These are phyloP conservation scores for Cupressus sempervirens DNA, from an alignment of 75 land plant species.

Conservation along the genomic window DNA sequence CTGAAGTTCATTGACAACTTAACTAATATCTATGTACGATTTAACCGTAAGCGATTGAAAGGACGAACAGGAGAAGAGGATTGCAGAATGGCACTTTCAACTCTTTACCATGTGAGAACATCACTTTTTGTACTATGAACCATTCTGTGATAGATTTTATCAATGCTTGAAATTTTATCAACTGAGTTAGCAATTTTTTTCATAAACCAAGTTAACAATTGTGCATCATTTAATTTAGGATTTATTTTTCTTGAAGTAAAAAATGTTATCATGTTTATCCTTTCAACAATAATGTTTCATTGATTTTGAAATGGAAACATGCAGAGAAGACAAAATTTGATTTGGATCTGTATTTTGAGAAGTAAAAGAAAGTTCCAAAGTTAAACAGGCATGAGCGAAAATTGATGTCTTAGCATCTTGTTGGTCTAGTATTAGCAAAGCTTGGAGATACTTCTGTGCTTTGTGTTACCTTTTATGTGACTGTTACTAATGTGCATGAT, in stretches of 20 bases:
- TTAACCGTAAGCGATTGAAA: slow-evolving; percentile 95
- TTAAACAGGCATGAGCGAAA: background rate
- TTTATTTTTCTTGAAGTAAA: background rate
- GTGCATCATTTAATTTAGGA: background rate
- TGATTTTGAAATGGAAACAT: background rate
- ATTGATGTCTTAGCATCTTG: background rate
- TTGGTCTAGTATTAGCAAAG: background rate
- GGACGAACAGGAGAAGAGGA: slow-evolving; percentile 95
- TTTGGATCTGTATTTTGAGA: background rate
- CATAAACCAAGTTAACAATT: background rate
- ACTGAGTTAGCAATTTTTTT: too few species aligned
- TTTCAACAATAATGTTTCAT: background rate
- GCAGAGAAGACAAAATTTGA: background rate
- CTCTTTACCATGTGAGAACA: slow-evolving; percentile 75
- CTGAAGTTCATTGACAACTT: slow-evolving; percentile 91
- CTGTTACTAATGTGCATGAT: too few species aligned
- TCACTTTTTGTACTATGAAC: background rate
- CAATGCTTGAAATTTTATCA: too few species aligned
- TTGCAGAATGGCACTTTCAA: slow-evolving; percentile 83
- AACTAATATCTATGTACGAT: slow-evolving; percentile 97
- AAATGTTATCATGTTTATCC: background rate
- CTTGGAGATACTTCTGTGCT: background rate
- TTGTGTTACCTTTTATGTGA: background rate
- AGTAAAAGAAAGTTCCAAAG: background rate
- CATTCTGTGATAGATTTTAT: too few species aligned